Base-by-base conservation (phyloP, 2,329 filamentous ascomycete genomes). In the Claviceps pusilla region DNA sequence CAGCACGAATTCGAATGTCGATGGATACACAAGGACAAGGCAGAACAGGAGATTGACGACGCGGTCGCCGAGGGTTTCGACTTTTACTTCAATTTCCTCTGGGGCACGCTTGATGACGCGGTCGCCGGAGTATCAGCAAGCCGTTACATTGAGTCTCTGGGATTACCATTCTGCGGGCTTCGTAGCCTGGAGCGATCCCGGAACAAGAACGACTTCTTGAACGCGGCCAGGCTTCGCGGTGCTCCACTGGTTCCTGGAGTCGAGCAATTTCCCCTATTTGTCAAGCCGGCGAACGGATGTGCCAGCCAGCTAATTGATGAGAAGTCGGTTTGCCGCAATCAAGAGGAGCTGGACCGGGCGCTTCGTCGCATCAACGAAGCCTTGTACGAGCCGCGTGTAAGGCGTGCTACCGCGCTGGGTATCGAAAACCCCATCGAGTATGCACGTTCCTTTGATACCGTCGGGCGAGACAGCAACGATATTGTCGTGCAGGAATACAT, bases 31-130 rank as follows among this genome's bases (percentile, higher is more conserved):
- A 53, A 48, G 28, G n/a, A 48, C 24, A 53, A 16, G 35, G 51
- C 19, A 12, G 28, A 48, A 35, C 43, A 48, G 41, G 19, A 53
- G 19, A 48, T 53, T 35, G 35, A 48, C 7, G 51, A 28, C 3
- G 51, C 51, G 3, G 45, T 48, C 16, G 45, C 51, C 37, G 45
- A 53, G 37, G 45, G 45, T 10, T 53, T 48, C 9, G 51, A 53
- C 45, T 47, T 52, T 31, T 52, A 52, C 43, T 39, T 47, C n/a
- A 52, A 48, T 33, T 41, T 52, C 11, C 42, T 52, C 37, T 52
- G 51, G 51, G 43, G 51, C 12, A 28, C 33, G 11, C 43, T 9
- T 7, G 43, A 52, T 19, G 51, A 52, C 33, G n/a, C n/a, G 3
- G 31, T 52, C 19, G 51, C 51, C 2, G 51, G 51, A 4, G 4